Percentiles rank a stretch among this genome's conserved stretches.
Conservation (phyloP, 768 basidiomycete genomes). For the Termitomyces sp. region DNA sequence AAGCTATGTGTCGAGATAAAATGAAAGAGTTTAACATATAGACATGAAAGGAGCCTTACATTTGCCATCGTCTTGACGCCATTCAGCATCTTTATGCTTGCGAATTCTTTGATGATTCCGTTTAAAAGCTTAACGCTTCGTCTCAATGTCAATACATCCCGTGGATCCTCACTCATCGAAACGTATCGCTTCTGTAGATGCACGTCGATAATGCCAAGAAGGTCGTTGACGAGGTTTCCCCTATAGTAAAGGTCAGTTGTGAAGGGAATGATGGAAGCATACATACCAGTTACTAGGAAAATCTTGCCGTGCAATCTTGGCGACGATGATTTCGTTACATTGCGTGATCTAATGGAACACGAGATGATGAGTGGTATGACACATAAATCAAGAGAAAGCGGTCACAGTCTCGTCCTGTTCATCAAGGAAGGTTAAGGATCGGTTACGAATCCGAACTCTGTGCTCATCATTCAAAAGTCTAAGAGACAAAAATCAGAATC, state of each 20-base stretch:
- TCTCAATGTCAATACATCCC: slow-evolving; percentile 49
- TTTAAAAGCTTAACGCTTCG: slow-evolving; percentile 66
- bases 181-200: slow-evolving; percentile 51
- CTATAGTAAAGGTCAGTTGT: slow-evolving; percentile 31
- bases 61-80: slow-evolving; percentile 66
- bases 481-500: slow-evolving; percentile 11
- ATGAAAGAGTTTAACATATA: neutral
- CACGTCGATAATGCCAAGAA: slow-evolving; percentile 54
- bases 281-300: slow-evolving; percentile 71
- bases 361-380: slow-evolving; percentile 6
- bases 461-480: slow-evolving; percentile 74
- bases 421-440: slow-evolving; percentile 66
- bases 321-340: slow-evolving; percentile 71
- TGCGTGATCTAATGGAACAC: slow-evolving; percentile 60
- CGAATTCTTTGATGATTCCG: slow-evolving; percentile 67
- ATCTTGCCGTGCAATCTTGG: slow-evolving; percentile 77
- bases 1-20: slow-evolving; percentile 32
- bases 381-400: slow-evolving; percentile 8
- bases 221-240: slow-evolving; percentile 55
- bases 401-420: slow-evolving; percentile 76
- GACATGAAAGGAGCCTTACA: slow-evolving; percentile 34
- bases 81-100: slow-evolving; percentile 64
- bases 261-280: neutral
- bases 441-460: slow-evolving; percentile 58
- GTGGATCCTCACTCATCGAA: slow-evolving; percentile 39